Conservation (phyloP, 306 rosid genomes). For the Oxytropis ochrocephala region DNA sequence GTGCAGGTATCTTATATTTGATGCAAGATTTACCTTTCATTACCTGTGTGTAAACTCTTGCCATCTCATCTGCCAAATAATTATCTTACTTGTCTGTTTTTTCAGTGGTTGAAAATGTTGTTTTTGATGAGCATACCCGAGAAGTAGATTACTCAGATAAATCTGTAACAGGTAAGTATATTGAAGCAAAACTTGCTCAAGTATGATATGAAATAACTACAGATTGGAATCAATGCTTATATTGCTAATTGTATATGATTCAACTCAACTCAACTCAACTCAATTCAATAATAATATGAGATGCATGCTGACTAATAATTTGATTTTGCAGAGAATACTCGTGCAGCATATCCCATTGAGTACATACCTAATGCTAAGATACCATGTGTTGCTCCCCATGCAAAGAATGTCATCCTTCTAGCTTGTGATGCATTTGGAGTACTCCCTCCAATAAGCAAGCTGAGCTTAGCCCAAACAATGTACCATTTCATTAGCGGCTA, state of each 20-base stretch:
- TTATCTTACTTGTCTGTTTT: slow-evolving; percentile 3
- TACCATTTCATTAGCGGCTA: slow-evolving; percentile 88
- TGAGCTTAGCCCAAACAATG: slow-evolving; percentile 84
- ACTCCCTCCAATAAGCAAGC: slow-evolving; percentile 82
- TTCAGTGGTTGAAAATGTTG: slow-evolving; percentile 73
- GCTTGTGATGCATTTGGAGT: slow-evolving; percentile 89
- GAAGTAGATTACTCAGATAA: slow-evolving; percentile 72
- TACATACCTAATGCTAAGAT: slow-evolving; percentile 74
- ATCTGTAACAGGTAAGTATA: slow-evolving; percentile 56
- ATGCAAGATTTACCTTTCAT: not conserved
- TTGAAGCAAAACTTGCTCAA: not conserved
- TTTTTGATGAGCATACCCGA: slow-evolving; percentile 66
- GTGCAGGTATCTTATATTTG: slow-evolving; percentile 40
- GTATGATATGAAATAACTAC: not conserved
- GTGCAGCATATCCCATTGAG: slow-evolving; percentile 83
- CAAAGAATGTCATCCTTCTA: slow-evolving; percentile 70
- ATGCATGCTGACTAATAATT: not conserved
- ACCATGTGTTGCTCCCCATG: slow-evolving; percentile 76
- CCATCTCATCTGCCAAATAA: slow-evolving; percentile 3
- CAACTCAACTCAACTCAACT: too few species aligned
- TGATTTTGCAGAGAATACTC: slow-evolving; percentile 63
- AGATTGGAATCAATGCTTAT: not conserved
- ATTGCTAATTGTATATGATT: not conserved
- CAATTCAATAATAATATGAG: too few species aligned
- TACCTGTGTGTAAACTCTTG: not conserved